phyloP scores from a whole-genome alignment of 2,329 filamentous ascomycete species.

The Neopestalotiopsis sp. region DNA sequence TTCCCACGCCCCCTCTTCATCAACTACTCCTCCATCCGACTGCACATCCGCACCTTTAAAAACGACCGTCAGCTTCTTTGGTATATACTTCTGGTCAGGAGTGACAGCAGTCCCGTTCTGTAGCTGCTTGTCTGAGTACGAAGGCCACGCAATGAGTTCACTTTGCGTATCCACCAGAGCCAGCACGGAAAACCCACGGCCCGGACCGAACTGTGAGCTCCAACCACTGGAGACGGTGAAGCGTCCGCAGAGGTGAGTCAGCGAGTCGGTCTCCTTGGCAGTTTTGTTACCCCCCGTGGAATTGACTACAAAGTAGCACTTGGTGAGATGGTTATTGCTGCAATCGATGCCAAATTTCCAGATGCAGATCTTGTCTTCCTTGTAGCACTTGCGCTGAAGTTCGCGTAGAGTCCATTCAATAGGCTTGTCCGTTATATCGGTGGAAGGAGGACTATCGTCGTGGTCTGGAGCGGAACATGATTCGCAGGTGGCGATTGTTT shows the following conservation, averaged over 20 bases:
- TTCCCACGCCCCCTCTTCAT: neutral
- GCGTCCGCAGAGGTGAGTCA: slow-evolving; percentile 23
- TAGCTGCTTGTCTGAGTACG: neutral
- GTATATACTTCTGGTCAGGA: neutral
- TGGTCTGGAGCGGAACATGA: no score
- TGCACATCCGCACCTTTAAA: neutral
- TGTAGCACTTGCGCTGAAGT: slow-evolving; percentile 44
- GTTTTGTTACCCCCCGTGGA: slow-evolving; percentile 21
- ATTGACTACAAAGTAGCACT: slow-evolving; percentile 44
- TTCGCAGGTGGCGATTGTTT: no score
- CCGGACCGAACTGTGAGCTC: neutral
- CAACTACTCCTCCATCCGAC: neutral
- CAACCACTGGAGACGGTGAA: slow-evolving; percentile 1
- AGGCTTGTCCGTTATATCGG: neutral
- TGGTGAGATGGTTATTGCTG: slow-evolving; percentile 30
- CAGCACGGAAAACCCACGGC: slow-evolving; percentile 1
- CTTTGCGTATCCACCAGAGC: neutral
- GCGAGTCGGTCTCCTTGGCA: slow-evolving; percentile 43
- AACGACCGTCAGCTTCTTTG: neutral
- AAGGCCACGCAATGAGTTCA: neutral
- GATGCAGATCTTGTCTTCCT: slow-evolving; percentile 40
- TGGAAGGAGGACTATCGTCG: neutral
- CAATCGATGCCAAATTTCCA: slow-evolving; percentile 47
- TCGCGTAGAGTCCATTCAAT: slow-evolving; percentile 45
- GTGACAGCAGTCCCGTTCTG: neutral